Evolutionary conservation across 208 protist species (phyloP).

Genomic region (Kentomonas sorsogonicus): DNA sequence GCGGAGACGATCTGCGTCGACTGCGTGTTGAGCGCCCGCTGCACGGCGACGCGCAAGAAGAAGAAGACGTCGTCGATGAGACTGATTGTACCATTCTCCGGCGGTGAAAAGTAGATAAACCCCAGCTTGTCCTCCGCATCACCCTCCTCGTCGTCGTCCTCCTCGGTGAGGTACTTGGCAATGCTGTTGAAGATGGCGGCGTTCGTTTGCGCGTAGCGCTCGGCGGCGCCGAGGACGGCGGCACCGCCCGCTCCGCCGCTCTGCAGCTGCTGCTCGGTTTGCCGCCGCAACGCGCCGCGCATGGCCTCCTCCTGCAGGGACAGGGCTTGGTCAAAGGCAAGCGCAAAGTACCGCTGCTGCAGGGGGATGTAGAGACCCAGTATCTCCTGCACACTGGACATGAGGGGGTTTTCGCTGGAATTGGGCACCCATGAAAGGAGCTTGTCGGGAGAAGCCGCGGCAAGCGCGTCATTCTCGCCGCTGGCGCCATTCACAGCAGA

Average conservation of each 20-base stretch:
- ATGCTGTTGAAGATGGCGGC: no score
- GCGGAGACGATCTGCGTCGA: conserved; percentile 79
- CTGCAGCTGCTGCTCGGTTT: conserved; percentile 13
- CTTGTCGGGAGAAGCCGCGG: no score
- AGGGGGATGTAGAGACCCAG: conserved; percentile 72
- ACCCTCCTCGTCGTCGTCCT: conserved; percentile 2
- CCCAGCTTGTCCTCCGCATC: conserved; percentile 7
- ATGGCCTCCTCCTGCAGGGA: conserved; percentile 56
- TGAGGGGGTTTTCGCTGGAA: no score
- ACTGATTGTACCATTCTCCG: conserved; percentile 30
- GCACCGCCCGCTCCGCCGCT: not conserved
- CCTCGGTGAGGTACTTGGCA: conserved; percentile 1
- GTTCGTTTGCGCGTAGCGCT: no score
- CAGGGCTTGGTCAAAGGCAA: conserved; percentile 68
- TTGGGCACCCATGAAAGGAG: not conserved
- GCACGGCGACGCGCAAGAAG: conserved; percentile 73
- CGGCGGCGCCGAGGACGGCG: not conserved
- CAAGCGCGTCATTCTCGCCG: no score
- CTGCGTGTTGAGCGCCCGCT: conserved; percentile 74
- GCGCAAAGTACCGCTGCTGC: conserved; percentile 66
- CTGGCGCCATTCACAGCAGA: no score
- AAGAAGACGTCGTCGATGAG: conserved; percentile 82
- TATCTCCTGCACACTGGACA: conserved; percentile 78
- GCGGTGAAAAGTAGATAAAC: not conserved
- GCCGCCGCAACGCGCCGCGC: conserved; percentile 12